Evolutionary conservation across 768 basidiomycete genomes (phyloP), one percentile per base, ranked within the genome.

Genomic region (Boletus pseudo-olivaceus): DNA sequence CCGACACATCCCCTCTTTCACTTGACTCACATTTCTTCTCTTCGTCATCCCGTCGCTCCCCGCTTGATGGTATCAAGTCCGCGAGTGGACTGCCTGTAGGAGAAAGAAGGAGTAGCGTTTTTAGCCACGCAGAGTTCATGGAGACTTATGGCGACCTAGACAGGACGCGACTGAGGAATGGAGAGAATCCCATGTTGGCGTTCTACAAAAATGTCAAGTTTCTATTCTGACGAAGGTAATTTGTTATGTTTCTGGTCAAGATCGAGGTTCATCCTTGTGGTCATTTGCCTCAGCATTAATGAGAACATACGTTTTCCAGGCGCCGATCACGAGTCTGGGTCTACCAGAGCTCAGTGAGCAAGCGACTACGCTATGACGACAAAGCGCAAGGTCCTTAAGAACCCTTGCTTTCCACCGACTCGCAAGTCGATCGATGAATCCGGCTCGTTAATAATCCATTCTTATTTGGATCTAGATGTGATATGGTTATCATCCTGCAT

Each of bases 131-230:
- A 37, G 88, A 95, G 68, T 98, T 98, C 67, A 74, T 98, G 77
- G 80, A 82, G 64, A 86, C 87, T 44, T 98, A 92, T 67, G 93
- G 84, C 37, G 85, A 93, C 56, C 65, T 92, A 33, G 75, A 74
- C 55, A 77, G 74, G 68, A 97, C 96, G 20, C 78, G 77, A 42
- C 71, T 93, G 50, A 76, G 74, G 57, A 94, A 82, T 67, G 92
- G 94, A 47, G 90, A 90, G 72, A 95, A 94, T 68, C 91, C 94
- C 7, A 78, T 97, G 78, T 65, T 94, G 52, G 84, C 87, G 61
- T 94, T 87, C 70, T 98, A 97, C 70, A 82, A 88, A 72, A 97
- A 97, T 73, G 94, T 94, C 56, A 93, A 94, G 70, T 86, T 97
- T 67, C 75, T 96, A 65, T 96, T 96, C 62, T 96, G 61, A 78